These are phyloP conservation scores for Trichoderma atrobrunneum DNA, from an alignment of 2,329 filamentous ascomycete genomes.

Conservation along the genomic window DNA sequence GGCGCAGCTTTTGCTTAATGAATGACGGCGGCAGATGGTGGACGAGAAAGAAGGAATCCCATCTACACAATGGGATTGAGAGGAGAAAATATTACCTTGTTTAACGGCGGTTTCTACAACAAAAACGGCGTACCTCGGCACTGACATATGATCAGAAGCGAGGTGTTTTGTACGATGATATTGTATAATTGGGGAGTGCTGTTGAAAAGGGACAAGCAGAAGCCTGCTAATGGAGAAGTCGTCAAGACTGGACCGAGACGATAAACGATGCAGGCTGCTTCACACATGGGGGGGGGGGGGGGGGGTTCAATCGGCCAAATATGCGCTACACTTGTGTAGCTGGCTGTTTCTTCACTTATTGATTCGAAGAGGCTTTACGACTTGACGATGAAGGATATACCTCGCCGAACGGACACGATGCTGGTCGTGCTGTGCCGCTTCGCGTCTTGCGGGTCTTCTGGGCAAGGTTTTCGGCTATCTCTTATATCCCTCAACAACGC, in stretches of 20 bases:
- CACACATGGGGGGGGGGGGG: no score
- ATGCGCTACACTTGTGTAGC: not conserved
- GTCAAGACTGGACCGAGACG: not conserved
- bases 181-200: not conserved
- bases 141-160: constrained; percentile 7
- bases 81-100: not conserved
- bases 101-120: not conserved
- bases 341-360: not conserved
- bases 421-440: not conserved
- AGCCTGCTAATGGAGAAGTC: not conserved
- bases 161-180: constrained; percentile 13
- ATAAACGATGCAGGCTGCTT: not conserved
- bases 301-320: not conserved
- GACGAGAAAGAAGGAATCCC: not conserved
- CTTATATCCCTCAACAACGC: not conserved
- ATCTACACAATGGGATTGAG: not conserved
- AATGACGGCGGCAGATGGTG: not conserved
- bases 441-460: not conserved
- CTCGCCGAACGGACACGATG: not conserved
- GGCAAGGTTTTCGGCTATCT: not conserved
- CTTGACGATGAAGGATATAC: not conserved
- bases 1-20: constrained; percentile 62
- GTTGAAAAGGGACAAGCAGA: not conserved
- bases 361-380: not conserved
- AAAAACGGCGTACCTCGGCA: constrained; percentile 13